Conservation (phyloP, 2,329 filamentous ascomycete species). For the Ilyonectria destructans region DNA sequence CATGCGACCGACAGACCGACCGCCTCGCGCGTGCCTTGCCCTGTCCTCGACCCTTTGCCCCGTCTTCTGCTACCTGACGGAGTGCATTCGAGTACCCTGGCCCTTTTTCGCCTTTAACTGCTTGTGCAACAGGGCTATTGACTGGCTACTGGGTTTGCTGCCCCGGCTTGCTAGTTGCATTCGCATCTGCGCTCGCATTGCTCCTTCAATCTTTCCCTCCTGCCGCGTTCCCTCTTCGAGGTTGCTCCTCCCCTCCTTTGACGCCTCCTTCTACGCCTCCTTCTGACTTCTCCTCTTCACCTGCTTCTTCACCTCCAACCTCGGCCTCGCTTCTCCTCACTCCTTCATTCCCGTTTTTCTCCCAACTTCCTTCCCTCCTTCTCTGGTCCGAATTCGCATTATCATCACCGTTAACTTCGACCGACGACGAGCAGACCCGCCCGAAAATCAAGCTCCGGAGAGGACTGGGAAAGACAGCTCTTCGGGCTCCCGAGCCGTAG, state of each 20-base stretch:
- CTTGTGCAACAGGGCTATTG: slow-evolving; percentile 2
- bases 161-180: background rate
- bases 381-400: slow-evolving; percentile 1
- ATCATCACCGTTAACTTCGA: slow-evolving; percentile 3
- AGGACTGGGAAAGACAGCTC: slow-evolving; percentile 15
- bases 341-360: background rate
- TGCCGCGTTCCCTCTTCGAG: slow-evolving; percentile 15
- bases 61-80: background rate
- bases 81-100: background rate
- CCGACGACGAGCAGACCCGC: slow-evolving; percentile 24
- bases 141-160: background rate
- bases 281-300: slow-evolving; percentile 9
- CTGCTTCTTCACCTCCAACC: slow-evolving; percentile 14
- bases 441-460: slow-evolving; percentile 17
- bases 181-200: slow-evolving; percentile 6
- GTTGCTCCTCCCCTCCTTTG: slow-evolving; percentile 26
- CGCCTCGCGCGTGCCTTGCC: background rate
- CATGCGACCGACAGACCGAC: slow-evolving; percentile 13
- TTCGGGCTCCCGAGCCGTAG: slow-evolving; percentile 47
- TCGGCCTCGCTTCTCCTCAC: background rate
- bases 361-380: background rate
- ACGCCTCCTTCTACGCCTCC: slow-evolving; percentile 15
- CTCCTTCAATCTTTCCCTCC: background rate
- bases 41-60: background rate
- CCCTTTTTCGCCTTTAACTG: slow-evolving; percentile 4